Evolutionary conservation across 2,329 filamentous ascomycete genomes (phyloP).

Genomic region (Cucurbitaria berberidis): DNA sequence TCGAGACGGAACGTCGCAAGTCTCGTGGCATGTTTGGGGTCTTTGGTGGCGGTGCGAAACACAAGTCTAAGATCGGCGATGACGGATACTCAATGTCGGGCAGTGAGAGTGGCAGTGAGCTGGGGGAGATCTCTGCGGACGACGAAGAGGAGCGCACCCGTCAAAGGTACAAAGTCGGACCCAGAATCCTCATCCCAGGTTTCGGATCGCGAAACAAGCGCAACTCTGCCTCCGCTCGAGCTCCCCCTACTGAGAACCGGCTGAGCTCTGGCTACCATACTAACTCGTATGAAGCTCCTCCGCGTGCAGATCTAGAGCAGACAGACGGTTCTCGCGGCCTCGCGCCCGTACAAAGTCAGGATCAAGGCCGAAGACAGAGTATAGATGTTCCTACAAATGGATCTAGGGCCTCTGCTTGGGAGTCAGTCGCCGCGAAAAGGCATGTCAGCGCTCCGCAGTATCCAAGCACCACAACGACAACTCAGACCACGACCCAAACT

Average conservation of each 20-base stretch:
- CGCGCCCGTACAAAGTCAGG: slow-evolving; percentile 3
- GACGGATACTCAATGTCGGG: slow-evolving; percentile 40
- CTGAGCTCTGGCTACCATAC: slow-evolving; percentile 35
- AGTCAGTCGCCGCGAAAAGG: slow-evolving; percentile 26
- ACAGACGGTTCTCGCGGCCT: slow-evolving; percentile 13
- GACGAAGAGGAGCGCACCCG: slow-evolving; percentile 40
- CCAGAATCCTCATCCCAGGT: slow-evolving; percentile 40
- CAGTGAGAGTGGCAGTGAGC: slow-evolving; percentile 35
- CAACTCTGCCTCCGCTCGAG: slow-evolving; percentile 14
- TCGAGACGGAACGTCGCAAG: slow-evolving; percentile 34
- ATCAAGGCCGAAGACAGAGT: slow-evolving; percentile 30
- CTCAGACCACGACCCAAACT: slow-evolving; percentile 19
- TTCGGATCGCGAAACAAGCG: slow-evolving; percentile 35
- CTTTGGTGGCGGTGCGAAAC: slow-evolving; percentile 27
- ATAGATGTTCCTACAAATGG: slow-evolving; percentile 23
- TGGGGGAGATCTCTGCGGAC: slow-evolving; percentile 32
- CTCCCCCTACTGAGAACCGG: slow-evolving; percentile 13
- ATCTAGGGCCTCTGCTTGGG: slow-evolving; percentile 28
- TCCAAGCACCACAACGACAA: slow-evolving; percentile 20
- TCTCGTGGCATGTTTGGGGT: slow-evolving; percentile 35
- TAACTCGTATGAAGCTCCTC: slow-evolving; percentile 20
- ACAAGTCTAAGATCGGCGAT: slow-evolving; percentile 37
- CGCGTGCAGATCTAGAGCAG: slow-evolving; percentile 10
- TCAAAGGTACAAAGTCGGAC: slow-evolving; percentile 44
- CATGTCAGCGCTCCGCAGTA: slow-evolving; percentile 39